A percentile compares a stretch with the other conserved stretches of the same genome.
Conservation (phyloP, 2,329 filamentous ascomycete genomes). For the Penicillium sp. region DNA sequence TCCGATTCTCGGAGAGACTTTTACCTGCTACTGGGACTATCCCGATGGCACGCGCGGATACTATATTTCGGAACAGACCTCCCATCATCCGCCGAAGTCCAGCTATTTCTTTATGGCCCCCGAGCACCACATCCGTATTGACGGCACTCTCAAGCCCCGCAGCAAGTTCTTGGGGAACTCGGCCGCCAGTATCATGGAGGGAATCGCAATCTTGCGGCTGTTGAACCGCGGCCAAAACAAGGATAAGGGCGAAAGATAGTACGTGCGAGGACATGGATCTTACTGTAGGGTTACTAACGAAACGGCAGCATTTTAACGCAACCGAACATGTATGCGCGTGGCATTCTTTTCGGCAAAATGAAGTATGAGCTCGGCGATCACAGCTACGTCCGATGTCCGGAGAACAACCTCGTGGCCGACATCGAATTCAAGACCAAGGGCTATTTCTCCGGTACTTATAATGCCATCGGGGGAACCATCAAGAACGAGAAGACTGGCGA, state of each 20-base stretch:
- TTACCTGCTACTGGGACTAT: conserved; percentile 93
- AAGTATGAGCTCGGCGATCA: conserved; percentile 98
- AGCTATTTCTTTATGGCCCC: conserved; percentile 99
- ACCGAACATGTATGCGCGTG: conserved; percentile 97
- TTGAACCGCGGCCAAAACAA: conserved; percentile 66
- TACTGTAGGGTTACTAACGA: conserved; percentile 5
- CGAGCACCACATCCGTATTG: conserved; percentile 87
- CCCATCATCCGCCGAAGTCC: conserved; percentile 95
- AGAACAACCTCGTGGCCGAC: conserved; percentile 78
- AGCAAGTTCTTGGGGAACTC: conserved; percentile 97
- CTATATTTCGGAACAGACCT: conserved; percentile 96
- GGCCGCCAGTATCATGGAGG: conserved; percentile 96
- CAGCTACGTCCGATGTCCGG: conserved; percentile 85
- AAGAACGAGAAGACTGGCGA: conserved; percentile 84
- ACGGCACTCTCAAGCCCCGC: conserved; percentile 88
- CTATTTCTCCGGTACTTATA: conserved; percentile 93
- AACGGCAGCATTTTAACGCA: conserved; percentile 74
- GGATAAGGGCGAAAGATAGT: conserved; percentile 78
- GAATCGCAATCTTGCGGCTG: conserved; percentile 78
- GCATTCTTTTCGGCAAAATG: conserved; percentile 98
- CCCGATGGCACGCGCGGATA: conserved; percentile 78
- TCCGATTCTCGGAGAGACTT: conserved; percentile 90
- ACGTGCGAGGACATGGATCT: conserved; percentile 39
- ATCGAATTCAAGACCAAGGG: conserved; percentile 99
- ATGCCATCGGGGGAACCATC: conserved; percentile 87